Evolutionary conservation across 495 filamentous ascomycete species (phyloP).

Genomic region (Tetracladium setigerum): DNA sequence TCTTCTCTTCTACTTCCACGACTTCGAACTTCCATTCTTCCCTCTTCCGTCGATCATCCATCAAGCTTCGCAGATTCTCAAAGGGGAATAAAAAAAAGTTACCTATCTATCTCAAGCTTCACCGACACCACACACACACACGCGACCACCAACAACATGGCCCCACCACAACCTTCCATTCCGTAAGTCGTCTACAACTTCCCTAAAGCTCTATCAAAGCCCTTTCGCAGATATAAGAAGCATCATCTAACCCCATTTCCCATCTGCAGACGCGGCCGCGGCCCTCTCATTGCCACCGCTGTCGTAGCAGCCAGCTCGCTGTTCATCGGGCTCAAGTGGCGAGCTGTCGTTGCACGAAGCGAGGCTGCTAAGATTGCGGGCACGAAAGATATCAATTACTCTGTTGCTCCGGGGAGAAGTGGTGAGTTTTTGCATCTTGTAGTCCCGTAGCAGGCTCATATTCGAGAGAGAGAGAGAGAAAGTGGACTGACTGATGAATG

Average conservation of each 20-base stretch:
- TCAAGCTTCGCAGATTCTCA: too few species aligned
- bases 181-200: neutral
- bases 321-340: conserved; percentile 22
- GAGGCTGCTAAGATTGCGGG: conserved; percentile 19
- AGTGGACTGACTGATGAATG: too few species aligned
- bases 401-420: conserved; percentile 18
- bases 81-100: too few species aligned
- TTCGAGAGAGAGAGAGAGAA: too few species aligned
- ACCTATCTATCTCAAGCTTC: too few species aligned
- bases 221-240: too few species aligned
- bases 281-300: conserved; percentile 13
- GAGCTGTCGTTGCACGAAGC: conserved; percentile 14
- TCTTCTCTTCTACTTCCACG: too few species aligned
- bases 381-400: conserved; percentile 11
- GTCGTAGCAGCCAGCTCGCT: conserved; percentile 11
- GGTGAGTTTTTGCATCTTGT: conserved; percentile 10
- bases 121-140: too few species aligned
- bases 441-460: too few species aligned
- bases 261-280: conserved; percentile 6
- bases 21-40: too few species aligned
- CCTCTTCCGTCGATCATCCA: too few species aligned
- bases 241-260: neutral
- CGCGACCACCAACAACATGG: neutral
- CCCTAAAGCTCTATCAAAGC: neutral
- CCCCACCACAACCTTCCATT: neutral